Evolutionary conservation across 371 early-diverging fungal species (phyloP).

Genomic region (Blakeslea trispora): DNA sequence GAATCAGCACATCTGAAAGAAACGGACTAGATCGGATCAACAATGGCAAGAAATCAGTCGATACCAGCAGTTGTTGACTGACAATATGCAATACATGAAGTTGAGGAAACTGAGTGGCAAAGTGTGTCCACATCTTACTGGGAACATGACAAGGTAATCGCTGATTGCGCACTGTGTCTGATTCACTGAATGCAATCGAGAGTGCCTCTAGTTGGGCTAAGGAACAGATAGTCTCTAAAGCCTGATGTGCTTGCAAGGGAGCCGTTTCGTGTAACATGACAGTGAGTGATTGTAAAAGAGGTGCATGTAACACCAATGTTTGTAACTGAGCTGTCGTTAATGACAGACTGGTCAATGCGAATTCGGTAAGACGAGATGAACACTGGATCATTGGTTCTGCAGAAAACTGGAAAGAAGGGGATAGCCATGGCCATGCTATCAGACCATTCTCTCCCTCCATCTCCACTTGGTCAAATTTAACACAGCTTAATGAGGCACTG

Average conservation of each 20-base stretch:
- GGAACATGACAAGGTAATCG: slow-evolving; percentile 42
- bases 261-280: slow-evolving; percentile 39
- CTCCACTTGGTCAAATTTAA: slow-evolving; percentile 38
- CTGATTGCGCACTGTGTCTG: slow-evolving; percentile 25
- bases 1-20: slow-evolving; percentile 39
- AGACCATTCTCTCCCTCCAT: slow-evolving; percentile 25
- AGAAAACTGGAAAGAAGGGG: slow-evolving; percentile 19
- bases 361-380: slow-evolving; percentile 24
- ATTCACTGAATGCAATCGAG: slow-evolving; percentile 40
- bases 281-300: slow-evolving; percentile 37
- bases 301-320: slow-evolving; percentile 28
- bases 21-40: slow-evolving; percentile 15
- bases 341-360: slow-evolving; percentile 41
- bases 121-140: slow-evolving; percentile 28
- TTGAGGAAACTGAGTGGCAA: slow-evolving; percentile 27
- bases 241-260: slow-evolving; percentile 22
- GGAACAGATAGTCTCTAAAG: slow-evolving; percentile 19
- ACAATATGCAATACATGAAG: slow-evolving; percentile 39
- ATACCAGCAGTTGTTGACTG: slow-evolving; percentile 25
- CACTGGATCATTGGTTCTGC: slow-evolving; percentile 18
- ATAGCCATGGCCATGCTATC: neutral
- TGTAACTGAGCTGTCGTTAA: slow-evolving; percentile 24
- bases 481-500: slow-evolving; percentile 11
- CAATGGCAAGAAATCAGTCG: slow-evolving; percentile 29
- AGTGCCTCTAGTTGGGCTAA: slow-evolving; percentile 28